Conservation (phyloP, 306 rosid genomes). For the Glycyrrhiza uralensis region DNA sequence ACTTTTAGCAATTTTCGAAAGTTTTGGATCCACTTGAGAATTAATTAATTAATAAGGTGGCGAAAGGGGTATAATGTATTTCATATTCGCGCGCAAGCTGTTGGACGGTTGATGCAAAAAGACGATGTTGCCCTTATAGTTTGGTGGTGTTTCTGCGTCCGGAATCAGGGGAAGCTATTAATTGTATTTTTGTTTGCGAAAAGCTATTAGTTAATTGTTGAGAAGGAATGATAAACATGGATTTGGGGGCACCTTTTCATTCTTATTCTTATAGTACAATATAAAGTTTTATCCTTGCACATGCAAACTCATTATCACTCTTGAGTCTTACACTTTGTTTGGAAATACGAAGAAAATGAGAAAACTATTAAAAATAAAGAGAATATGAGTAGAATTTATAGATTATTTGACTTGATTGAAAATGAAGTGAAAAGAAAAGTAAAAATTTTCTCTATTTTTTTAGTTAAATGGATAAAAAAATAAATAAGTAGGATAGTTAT, state of each 20-base stretch:
- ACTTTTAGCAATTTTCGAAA: not conserved
- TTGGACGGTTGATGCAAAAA: conserved; percentile 14
- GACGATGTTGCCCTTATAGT: conserved; percentile 14
- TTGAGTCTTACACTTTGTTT: too few species aligned
- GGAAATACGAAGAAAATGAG: too few species aligned
- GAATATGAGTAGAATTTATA: too few species aligned
- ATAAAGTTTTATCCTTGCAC: not conserved
- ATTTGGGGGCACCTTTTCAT: not conserved
- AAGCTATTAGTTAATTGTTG: not conserved
- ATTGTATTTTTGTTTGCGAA: not conserved
- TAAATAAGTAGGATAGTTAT: too few species aligned
- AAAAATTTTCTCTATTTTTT: too few species aligned
- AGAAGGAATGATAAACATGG: not conserved
- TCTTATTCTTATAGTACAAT: not conserved
- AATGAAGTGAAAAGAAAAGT: too few species aligned
- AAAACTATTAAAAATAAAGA: too few species aligned
- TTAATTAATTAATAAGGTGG: not conserved
- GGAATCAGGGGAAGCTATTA: not conserved
- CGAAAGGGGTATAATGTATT: not conserved
- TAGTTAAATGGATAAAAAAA: too few species aligned
- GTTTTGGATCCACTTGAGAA: not conserved
- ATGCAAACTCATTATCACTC: not conserved
- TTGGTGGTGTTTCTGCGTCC: not conserved
- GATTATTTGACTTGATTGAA: too few species aligned
- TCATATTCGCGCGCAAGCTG: conserved; percentile 55